Evolutionary conservation across 306 rosid genomes (phyloP).

Genomic region (Rosa rugosa): DNA sequence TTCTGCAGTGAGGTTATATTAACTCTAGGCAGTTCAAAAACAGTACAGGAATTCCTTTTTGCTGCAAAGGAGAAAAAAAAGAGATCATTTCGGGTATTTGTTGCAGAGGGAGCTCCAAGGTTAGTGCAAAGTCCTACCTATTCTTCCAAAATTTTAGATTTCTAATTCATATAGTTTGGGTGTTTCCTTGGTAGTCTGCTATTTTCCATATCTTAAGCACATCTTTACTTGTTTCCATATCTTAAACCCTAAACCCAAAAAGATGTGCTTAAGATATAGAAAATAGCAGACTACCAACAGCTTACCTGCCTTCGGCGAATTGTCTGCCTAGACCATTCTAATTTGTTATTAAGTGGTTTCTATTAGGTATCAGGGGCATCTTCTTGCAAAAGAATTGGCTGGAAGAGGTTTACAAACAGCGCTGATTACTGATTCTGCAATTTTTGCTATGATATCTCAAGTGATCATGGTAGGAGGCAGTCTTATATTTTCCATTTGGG

Average conservation of each 20-base stretch:
- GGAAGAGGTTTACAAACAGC: no score
- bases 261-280: no score
- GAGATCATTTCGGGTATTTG: constrained; percentile 94
- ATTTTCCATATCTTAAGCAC: no score
- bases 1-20: no score
- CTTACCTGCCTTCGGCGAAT: no score
- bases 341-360: constrained; percentile 8
- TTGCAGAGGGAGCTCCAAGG: constrained; percentile 99
- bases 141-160: constrained; percentile 13
- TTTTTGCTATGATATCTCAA: no score
- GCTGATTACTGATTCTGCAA: no score
- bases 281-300: no score
- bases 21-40: constrained; percentile 96
- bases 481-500: constrained; percentile 3
- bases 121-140: constrained; percentile 36
- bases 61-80: constrained; percentile 92
- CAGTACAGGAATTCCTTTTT: constrained; percentile 90
- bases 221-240: no score
- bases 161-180: constrained; percentile 20
- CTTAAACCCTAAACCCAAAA: no score
- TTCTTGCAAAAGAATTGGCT: no score
- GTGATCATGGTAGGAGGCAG: not conserved
- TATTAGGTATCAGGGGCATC: constrained; percentile 33
- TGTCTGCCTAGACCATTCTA: not conserved
- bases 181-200: constrained; percentile 5